Evolutionary conservation across 176 grass and related monocot species (phyloP), one percentile per base, ranked within the genome.

Genomic region (Oryza officinalis): DNA sequence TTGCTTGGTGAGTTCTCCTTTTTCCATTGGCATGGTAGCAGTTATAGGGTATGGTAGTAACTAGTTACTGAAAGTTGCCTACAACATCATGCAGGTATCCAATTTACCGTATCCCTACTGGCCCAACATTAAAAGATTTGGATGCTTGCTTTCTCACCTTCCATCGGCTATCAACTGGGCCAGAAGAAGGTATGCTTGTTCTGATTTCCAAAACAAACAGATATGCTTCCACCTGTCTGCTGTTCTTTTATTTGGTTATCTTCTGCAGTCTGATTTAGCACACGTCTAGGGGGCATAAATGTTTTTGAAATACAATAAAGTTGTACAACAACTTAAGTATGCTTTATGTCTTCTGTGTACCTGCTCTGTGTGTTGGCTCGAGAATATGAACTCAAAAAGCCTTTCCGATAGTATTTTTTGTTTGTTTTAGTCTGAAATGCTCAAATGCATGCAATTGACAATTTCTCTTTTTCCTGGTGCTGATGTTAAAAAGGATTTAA

Each of bases 141-240:
- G 89, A 91, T 77, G 80, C 89, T 57, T 87, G 89, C 64, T 91
- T 91, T 80, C 89, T 91, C 18, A 87, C 89, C n/a, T 91, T 84
- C 71, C 89, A 91, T 81, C 67, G 18, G 18, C 85, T 91, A 71
- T 87, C 89, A 26, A 91, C 81, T 33, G 57, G 65, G 37, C 6
- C 27, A 30, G 66, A 61, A 76, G 80, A 67, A 79, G 84, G 84
- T 86, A 72, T 71, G 41, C 2, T 47, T 10, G 38, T 79, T 78
- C 31, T 12, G 38, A 28, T 23, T 50, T 38, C 20, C 40, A 45
- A 67, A 79, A 67, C 40, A 63, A 28, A 46, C 18, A 7, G 15
- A 18, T 73, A 18, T 10, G 49, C 49, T 60, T 47, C 20, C 1
- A n/a, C 37, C 67, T 50, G 15, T 22, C n/a, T 60, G 43, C 1